phyloP scores from a whole-genome alignment of 164 flowering plant genomes.

The Vitis amurensis region DNA sequence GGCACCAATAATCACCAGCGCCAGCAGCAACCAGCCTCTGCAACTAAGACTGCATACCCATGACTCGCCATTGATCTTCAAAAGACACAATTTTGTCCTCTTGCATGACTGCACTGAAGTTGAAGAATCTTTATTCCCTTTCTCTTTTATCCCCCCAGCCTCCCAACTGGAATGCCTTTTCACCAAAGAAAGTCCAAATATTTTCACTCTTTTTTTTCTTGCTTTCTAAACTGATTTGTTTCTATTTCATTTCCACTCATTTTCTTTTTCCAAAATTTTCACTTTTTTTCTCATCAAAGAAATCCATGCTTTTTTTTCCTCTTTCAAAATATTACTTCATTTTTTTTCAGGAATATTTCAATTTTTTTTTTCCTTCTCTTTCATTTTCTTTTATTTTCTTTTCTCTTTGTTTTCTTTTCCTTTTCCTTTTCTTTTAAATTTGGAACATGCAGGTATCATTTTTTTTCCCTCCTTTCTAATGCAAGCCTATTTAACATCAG shows the following conservation, averaged over 20 bases:
- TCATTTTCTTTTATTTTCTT: background rate
- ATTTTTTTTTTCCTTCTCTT: conserved; percentile 1
- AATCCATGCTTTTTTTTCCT: conserved; percentile 1
- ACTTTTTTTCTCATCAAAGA: background rate
- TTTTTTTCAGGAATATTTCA: background rate
- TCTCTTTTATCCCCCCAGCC: background rate
- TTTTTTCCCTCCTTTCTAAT: background rate
- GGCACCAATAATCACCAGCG: conserved; percentile 17
- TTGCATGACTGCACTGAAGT: background rate
- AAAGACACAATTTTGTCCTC: conserved; percentile 2
- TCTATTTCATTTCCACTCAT: background rate
- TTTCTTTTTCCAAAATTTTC: too few relatives aligned
- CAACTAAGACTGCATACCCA: conserved; percentile 17
- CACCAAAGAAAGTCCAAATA: too few relatives aligned
- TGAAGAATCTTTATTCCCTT: conserved; percentile 5
- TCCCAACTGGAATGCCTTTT: conserved; percentile 2
- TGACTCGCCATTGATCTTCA: conserved; percentile 10
- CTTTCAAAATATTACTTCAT: conserved; percentile 1
- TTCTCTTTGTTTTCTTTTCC: background rate
- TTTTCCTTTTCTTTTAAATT: background rate
- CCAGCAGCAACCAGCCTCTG: conserved; percentile 21
- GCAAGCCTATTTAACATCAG: conserved; percentile 14
- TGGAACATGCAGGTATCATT: background rate
- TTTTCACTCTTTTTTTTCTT: background rate
- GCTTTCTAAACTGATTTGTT: background rate